phyloP scores from a whole-genome alignment of 345 rosid genomes.

The Theobroma cacao region DNA sequence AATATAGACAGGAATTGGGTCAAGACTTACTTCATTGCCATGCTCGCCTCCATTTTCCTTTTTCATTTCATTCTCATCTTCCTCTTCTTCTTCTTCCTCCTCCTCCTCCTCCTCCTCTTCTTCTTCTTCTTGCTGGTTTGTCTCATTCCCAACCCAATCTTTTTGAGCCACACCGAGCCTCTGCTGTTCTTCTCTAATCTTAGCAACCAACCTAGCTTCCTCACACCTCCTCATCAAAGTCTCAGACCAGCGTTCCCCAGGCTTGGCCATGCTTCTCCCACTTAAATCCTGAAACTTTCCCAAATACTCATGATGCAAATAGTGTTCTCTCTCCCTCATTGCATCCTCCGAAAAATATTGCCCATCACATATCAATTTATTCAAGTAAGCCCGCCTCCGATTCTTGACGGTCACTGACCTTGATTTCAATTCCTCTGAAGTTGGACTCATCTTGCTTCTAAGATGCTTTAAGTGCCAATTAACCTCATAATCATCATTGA shows the following conservation, averaged over 20 bases:
- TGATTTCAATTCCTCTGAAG: conserved; percentile 54
- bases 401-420: conserved; percentile 76
- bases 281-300: conserved; percentile 91
- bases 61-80: conserved; percentile 52
- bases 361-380: conserved; percentile 61
- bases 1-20: neutral
- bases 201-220: conserved; percentile 68
- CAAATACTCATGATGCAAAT: conserved; percentile 88
- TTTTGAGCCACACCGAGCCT: conserved; percentile 78
- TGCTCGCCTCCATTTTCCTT: conserved; percentile 32
- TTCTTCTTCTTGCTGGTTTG: conserved; percentile 32
- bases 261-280: conserved; percentile 84
- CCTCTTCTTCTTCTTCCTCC: conserved; percentile 44
- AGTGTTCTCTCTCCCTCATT: conserved; percentile 96
- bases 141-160: conserved; percentile 79
- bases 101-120: conserved; percentile 57
- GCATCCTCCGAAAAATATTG: conserved; percentile 90
- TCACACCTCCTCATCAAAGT: conserved; percentile 84
- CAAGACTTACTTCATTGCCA: conserved; percentile 11
- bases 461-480: conserved; percentile 81
- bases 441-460: conserved; percentile 63
- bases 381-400: conserved; percentile 74
- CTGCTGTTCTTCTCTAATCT: conserved; percentile 87
- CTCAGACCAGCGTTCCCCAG: conserved; percentile 96
- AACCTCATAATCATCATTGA: conserved; percentile 67